These are phyloP conservation scores for Kwoniella mangroviensis DNA, from an alignment of 768 basidiomycete species.

Conservation along the genomic window DNA sequence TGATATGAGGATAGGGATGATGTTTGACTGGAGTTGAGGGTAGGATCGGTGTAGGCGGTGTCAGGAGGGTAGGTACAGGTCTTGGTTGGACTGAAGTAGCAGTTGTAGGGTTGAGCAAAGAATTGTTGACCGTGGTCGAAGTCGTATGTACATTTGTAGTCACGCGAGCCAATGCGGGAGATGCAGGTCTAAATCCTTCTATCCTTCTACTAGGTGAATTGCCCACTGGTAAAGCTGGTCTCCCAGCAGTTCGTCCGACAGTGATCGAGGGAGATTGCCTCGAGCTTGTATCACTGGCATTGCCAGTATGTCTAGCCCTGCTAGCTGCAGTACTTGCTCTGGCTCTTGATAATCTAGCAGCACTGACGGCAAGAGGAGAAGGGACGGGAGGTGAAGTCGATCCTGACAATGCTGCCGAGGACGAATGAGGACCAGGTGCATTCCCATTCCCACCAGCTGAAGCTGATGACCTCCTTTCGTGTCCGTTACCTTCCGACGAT, in stretches of 20 bases:
- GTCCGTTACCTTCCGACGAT: constrained; percentile 6
- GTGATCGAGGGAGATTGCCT: background rate
- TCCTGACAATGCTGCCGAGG: background rate
- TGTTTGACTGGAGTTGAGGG: background rate
- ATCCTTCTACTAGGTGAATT: background rate
- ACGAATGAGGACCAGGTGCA: background rate
- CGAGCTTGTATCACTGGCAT: background rate
- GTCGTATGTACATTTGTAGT: constrained; percentile 3
- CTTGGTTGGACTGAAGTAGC: background rate
- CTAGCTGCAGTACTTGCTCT: constrained; percentile 13
- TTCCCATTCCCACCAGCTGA: background rate
- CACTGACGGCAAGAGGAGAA: constrained; percentile 17
- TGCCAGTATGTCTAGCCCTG: background rate
- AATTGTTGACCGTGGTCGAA: background rate
- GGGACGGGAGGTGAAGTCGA: constrained; percentile 29
- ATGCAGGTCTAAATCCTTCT: constrained; percentile 10
- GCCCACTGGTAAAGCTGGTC: background rate
- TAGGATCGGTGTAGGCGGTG: background rate
- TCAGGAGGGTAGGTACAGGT: background rate
- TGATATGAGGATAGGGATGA: constrained; percentile 5
- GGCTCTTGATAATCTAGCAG: constrained; percentile 4
- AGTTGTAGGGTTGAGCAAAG: background rate
- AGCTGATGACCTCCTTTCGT: constrained; percentile 7
- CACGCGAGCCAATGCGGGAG: constrained; percentile 6
- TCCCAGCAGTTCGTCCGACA: background rate